These are phyloP conservation scores for Melampsora occidentalis DNA, from an alignment of 1,284 basidiomycete genomes.

Conservation along the genomic window DNA sequence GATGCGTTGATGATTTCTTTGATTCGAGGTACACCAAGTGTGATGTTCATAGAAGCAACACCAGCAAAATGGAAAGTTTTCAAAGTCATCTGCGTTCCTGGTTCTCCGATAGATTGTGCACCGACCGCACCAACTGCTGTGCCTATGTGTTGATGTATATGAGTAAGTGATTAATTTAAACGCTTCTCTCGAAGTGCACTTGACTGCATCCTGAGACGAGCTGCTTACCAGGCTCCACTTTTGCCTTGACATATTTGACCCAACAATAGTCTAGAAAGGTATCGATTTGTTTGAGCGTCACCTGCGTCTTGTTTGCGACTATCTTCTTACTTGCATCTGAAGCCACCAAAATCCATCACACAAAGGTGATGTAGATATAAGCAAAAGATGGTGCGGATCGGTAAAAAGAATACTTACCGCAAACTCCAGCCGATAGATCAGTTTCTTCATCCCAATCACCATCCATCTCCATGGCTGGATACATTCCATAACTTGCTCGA, in stretches of 20 bases:
- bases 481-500: conserved; percentile 76
- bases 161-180: background rate
- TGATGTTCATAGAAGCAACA: conserved; percentile 99
- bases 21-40: conserved; percentile 97
- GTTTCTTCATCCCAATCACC: conserved; percentile 75
- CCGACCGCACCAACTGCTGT: conserved; percentile 96
- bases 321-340: conserved; percentile 55
- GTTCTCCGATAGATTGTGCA: conserved; percentile 98
- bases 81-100: conserved; percentile 98
- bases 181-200: background rate
- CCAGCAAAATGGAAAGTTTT: conserved; percentile 99
- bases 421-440: conserved; percentile 72
- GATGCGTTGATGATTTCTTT: conserved; percentile 99
- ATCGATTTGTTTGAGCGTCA: conserved; percentile 75
- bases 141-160: conserved; percentile 47
- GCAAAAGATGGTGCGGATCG: background rate
- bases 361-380: too few species aligned
- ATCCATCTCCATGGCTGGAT: conserved; percentile 71
- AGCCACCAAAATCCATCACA: background rate
- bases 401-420: conserved; percentile 58
- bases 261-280: conserved; percentile 83
- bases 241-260: conserved; percentile 85
- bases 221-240: conserved; percentile 78
- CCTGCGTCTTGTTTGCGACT: conserved; percentile 85
- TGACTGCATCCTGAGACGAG: background rate